phyloP scores from a whole-genome alignment of 805 yeast genomes.

The Lipomyces yamanashiensis region DNA sequence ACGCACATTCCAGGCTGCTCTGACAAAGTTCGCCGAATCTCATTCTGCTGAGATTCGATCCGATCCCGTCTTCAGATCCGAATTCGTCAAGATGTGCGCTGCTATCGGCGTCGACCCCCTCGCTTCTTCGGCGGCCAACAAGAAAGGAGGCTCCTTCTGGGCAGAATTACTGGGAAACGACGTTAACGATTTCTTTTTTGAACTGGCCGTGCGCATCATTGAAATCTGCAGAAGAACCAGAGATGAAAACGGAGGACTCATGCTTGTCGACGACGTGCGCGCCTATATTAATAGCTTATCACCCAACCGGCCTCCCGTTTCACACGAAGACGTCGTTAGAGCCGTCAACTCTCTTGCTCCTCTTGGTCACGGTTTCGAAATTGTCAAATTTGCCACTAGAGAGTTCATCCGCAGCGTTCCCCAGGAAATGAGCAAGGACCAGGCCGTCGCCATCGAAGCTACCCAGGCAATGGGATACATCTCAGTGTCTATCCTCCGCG shows the following conservation, averaged over 20 bases:
- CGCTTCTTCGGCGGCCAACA: slow-evolving; percentile 43
- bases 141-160: slow-evolving; percentile 45
- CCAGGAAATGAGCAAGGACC: slow-evolving; percentile 68
- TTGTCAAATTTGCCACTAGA: slow-evolving; percentile 59
- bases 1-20: slow-evolving; percentile 73
- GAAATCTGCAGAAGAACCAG: slow-evolving; percentile 74
- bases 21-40: slow-evolving; percentile 73
- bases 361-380: slow-evolving; percentile 73
- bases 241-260: slow-evolving; percentile 80
- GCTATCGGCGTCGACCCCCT: slow-evolving; percentile 87
- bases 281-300: slow-evolving; percentile 37
- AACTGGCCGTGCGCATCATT: slow-evolving; percentile 72
- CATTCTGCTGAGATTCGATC: slow-evolving; percentile 69
- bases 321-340: slow-evolving; percentile 59
- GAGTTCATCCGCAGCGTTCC: slow-evolving; percentile 68
- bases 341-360: slow-evolving; percentile 58
- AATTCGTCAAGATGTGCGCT: slow-evolving; percentile 76
- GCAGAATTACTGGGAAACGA: slow-evolving; percentile 46
- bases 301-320: slow-evolving; percentile 30
- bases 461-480: slow-evolving; percentile 81
- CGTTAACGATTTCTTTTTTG: slow-evolving; percentile 62
- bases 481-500: slow-evolving; percentile 63
- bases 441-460: slow-evolving; percentile 69
- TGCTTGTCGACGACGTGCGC: slow-evolving; percentile 62
- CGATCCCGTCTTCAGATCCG: slow-evolving; percentile 67